Evolutionary conservation across 2,329 filamentous ascomycete species (phyloP), one percentile per base, ranked within the genome.

Genomic region (Sporothrix inflata): DNA sequence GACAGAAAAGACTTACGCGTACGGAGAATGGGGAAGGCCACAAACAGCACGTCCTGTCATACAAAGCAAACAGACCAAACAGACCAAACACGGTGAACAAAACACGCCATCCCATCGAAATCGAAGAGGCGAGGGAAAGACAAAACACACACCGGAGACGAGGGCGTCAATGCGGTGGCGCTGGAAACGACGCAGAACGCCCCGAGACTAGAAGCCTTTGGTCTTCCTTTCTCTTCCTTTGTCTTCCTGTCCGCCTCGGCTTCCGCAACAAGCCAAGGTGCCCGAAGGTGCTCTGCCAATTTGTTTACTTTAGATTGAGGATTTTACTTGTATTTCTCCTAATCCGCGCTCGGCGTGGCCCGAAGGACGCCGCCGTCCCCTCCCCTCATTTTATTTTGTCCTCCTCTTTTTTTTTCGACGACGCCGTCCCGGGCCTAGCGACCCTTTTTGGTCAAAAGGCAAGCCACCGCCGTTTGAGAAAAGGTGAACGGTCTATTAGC

Each of bases 341-440:
- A 21, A 14, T 34, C 47, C 63, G 9, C 42, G 47, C n/a, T 68
- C 65, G 65, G 65, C 47, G 47, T 68, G 65, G 65, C 65, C 65
- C 65, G 47, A 55, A 16, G 27, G 47, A 47, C 65, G 16, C 38
- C 57, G 24, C 27, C 65, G 12, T 27, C 21, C 11, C 40, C 21
- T 45, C 61, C 24, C 40, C 21, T 65, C 42, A 34, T 67, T 30
- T 67, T n/a, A 7, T 66, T 49, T 14, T 3, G 38, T 65, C 61
- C 38, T 66, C 40, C 57, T 63, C 57, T 63, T 4, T 34, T 9
- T 30, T 30, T n/a, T 9, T 21, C 3, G n/a, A 55, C 49, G 30
- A 61, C 19, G 53, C 53, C 53, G 53, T 14, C 19, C 53, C 53
- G 55, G 30, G 55, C 34, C 55, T 61, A 61, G 55, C 55, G 55